Base-by-base conservation (phyloP, 2,329 filamentous ascomycete species). In the Clonostachys byssicola region DNA sequence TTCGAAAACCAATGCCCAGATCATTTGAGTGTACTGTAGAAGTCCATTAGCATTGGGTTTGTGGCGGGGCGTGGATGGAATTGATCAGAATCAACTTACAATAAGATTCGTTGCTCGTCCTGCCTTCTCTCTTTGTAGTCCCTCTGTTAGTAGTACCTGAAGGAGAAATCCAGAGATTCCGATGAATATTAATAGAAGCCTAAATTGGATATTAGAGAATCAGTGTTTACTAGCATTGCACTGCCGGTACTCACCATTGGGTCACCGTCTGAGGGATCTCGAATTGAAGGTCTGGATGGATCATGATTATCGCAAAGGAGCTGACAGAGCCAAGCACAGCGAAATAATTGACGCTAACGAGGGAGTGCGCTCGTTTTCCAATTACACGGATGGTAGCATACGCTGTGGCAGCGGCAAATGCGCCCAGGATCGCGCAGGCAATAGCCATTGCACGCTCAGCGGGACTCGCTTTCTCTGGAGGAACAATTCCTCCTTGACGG, bases 321-420 rank as follows among this genome's bases (percentile, higher is more conserved):
- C 89, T 80, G 1, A 88, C 55, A 0, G 83, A 86, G 38, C 85
- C 86, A 62, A 82, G 75, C 0, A 70, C 68, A 2, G 85, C 83
- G 60, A 92, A 92, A 62, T 92, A 92, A 52, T 88, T 91, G 8
- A 92, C 88, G 33, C 78, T 84, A 40, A 92, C 79, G 14, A 94
- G 77, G 0, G 89, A 83, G 60, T 92, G 88, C 0, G 85, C 85
- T 17, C 87, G 74, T 54, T 81, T 80, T 2, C 89, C 88, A 49
- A 92, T 90, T 59, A 87, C 80, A 9, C 88, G 76, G 49, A 94
- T 89, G 0, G 81, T 84, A 0, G 81, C 86, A 56, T 85, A 90
- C 2, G 88, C 88, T 1, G 76, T 75, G 0, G 86, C 82, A 1
- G 85, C 78, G 4, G 84, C 86, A 2, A 89, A 62, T 0, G 91